These are phyloP conservation scores for Agaricus subrufescens DNA, from an alignment of 768 basidiomycete genomes.

Conservation along the genomic window DNA sequence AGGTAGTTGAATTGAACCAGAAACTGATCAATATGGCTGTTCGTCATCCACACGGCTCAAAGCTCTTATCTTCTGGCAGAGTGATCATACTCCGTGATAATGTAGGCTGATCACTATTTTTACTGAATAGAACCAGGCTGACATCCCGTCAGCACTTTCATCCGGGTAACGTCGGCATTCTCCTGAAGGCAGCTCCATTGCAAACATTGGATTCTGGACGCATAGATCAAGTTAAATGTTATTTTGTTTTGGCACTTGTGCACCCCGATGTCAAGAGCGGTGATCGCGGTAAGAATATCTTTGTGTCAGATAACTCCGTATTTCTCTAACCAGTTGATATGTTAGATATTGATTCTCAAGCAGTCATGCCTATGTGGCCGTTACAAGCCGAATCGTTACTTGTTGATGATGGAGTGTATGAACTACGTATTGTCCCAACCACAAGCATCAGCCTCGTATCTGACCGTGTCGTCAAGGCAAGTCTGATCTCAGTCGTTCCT, in stretches of 20 bases:
- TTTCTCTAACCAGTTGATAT: background rate
- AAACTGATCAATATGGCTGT: constrained; percentile 56
- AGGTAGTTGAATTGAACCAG: constrained; percentile 60
- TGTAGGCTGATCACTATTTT: constrained; percentile 38
- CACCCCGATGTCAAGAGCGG: constrained; percentile 53
- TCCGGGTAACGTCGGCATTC: constrained; percentile 61
- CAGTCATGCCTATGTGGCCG: constrained; percentile 78
- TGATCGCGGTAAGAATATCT: constrained; percentile 40
- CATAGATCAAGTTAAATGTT: constrained; percentile 48
- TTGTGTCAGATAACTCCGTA: background rate
- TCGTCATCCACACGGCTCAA: constrained; percentile 58
- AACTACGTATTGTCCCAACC: constrained; percentile 59
- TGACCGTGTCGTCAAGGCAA: constrained; percentile 65
- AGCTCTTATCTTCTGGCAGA: constrained; percentile 66
- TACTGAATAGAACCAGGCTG: background rate
- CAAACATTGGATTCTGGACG: constrained; percentile 37
- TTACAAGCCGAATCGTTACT: constrained; percentile 43
- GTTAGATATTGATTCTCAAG: constrained; percentile 53
- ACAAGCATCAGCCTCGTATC: constrained; percentile 77
- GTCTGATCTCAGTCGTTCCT: constrained; percentile 2
- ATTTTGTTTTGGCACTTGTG: constrained; percentile 71
- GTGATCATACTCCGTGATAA: constrained; percentile 80
- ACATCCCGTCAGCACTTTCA: constrained; percentile 60
- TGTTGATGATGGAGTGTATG: constrained; percentile 55
- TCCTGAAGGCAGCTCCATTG: constrained; percentile 63